phyloP scores from a whole-genome alignment of 768 basidiomycete species.

The Saitozyma sp. region DNA sequence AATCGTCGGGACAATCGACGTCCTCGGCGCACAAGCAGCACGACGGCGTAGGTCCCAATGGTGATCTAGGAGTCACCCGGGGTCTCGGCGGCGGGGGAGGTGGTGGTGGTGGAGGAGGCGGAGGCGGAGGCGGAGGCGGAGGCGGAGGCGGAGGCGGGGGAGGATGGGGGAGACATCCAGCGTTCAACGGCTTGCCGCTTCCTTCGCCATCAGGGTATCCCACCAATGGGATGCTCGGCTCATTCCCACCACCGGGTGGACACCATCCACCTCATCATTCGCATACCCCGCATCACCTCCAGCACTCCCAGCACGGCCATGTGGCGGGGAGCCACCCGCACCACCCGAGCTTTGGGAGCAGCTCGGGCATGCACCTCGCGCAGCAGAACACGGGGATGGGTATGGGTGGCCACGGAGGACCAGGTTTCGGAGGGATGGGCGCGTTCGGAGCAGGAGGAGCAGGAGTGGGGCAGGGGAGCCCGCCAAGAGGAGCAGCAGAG shows the following conservation, averaged over 20 bases:
- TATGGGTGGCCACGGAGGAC: conserved; percentile 14
- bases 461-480: conserved; percentile 26
- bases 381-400: conserved; percentile 10
- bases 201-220: conserved; percentile 13
- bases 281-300: conserved; percentile 4
- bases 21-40: not conserved
- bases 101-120: no score
- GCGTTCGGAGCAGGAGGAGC: conserved; percentile 11
- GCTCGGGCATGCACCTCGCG: conserved; percentile 9
- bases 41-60: no score
- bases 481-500: conserved; percentile 34
- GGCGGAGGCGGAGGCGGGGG: no score
- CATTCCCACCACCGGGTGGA: conserved; percentile 3
- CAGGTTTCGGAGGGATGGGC: conserved; percentile 9
- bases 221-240: conserved; percentile 2
- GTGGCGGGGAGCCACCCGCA: conserved; percentile 10
- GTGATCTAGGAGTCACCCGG: no score
- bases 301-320: conserved; percentile 8
- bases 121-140: no score
- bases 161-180: no score
- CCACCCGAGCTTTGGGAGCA: conserved; percentile 18
- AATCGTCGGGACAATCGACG: conserved; percentile 9
- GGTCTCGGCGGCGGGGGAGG: no score
- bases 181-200: not conserved
- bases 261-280: conserved; percentile 10